Conservation (phyloP, 352 stramenopile genomes). For the Blastocystis sp. region DNA sequence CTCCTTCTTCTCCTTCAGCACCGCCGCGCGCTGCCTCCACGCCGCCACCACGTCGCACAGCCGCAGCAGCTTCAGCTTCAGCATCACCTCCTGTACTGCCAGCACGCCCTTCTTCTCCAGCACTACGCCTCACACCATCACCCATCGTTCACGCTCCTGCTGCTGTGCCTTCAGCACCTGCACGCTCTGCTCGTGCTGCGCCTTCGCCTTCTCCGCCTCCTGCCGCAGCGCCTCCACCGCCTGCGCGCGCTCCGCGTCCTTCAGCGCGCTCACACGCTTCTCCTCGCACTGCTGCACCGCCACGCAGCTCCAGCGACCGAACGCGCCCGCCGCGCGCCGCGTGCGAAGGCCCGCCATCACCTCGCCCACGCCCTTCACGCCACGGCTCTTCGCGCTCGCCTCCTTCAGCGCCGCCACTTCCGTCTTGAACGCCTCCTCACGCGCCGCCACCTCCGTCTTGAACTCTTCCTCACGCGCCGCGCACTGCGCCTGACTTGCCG, state of each 20-base stretch:
- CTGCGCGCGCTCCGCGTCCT: not conserved
- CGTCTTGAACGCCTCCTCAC: not conserved
- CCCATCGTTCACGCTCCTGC: no score
- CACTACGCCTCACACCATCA: no score
- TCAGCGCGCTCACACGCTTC: not conserved
- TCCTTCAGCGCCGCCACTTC: not conserved
- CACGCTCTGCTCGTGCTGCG: constrained; percentile 11
- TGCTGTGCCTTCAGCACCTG: not conserved
- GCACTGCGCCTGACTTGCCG: not conserved
- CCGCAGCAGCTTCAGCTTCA: no score
- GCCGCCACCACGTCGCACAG: no score
- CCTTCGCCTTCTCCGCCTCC: not conserved
- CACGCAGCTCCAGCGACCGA: constrained; percentile 1
- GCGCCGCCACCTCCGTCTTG: not conserved
- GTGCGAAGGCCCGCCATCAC: no score
- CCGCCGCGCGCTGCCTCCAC: not conserved
- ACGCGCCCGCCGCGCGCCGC: not conserved
- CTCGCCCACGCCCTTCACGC: no score
- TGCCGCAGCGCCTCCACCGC: not conserved
- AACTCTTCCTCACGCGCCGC: not conserved
- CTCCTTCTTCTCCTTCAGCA: not conserved
- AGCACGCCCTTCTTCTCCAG: no score
- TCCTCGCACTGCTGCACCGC: not conserved
- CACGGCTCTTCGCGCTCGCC: not conserved
- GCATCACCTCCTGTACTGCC: no score